Evolutionary conservation across 768 basidiomycete species (phyloP).

Genomic region (Tephrocybe sp.): DNA sequence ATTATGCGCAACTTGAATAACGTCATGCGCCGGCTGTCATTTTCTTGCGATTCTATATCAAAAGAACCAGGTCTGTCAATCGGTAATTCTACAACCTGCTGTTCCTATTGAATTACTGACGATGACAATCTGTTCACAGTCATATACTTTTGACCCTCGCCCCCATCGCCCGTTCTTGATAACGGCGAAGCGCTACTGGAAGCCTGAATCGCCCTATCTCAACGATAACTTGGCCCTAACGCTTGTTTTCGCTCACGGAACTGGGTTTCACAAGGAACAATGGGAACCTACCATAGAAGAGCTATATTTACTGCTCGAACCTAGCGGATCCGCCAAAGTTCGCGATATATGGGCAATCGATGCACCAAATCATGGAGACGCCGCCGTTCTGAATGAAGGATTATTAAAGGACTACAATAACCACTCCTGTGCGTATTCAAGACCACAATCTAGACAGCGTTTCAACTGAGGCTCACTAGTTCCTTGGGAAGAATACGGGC

Average conservation of each 20-base stretch:
- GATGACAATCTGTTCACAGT: conserved; percentile 18
- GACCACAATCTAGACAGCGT: not conserved
- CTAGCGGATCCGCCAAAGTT: conserved; percentile 29
- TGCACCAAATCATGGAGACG: conserved; percentile 54
- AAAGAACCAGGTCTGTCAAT: too few relatives aligned
- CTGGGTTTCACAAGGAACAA: conserved; percentile 54
- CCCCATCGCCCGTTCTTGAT: conserved; percentile 47
- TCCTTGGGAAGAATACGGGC: conserved; percentile 52
- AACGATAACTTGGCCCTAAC: conserved; percentile 41
- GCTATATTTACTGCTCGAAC: conserved; percentile 29
- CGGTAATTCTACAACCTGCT: too few relatives aligned
- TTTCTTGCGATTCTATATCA: too few relatives aligned
- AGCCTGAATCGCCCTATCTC: conserved; percentile 27
- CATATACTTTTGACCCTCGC: conserved; percentile 51
- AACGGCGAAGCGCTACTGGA: conserved; percentile 50
- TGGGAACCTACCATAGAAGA: conserved; percentile 57
- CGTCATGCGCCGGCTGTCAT: too few relatives aligned
- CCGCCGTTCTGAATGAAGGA: conserved; percentile 45
- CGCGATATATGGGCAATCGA: conserved; percentile 52
- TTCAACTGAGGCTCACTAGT: too few relatives aligned
- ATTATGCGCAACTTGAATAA: too few relatives aligned
- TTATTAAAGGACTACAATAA: conserved; percentile 38
- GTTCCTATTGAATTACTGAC: too few relatives aligned
- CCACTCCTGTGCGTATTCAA: conserved; percentile 34
- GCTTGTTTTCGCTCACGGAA: conserved; percentile 50